These are phyloP conservation scores for Dactylellina parvicollis DNA, from an alignment of 2,329 filamentous ascomycete species.

Conservation along the genomic window DNA sequence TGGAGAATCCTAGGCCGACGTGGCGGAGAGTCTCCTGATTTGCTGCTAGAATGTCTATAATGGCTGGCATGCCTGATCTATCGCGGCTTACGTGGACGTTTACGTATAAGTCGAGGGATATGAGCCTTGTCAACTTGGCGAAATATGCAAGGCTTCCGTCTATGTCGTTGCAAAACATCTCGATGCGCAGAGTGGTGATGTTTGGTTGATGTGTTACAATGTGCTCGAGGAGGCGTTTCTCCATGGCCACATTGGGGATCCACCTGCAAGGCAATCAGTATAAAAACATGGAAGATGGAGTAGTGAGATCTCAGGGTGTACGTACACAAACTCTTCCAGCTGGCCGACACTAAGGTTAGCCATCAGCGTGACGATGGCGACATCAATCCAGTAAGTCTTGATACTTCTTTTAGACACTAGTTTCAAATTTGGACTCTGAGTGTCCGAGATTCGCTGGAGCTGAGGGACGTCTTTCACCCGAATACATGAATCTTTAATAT, in stretches of 20 bases:
- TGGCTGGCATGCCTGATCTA: neutral
- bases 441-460: too few relatives aligned
- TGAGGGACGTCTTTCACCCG: too few relatives aligned
- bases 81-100: neutral
- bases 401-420: too few relatives aligned
- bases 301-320: neutral
- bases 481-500: too few relatives aligned
- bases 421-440: too few relatives aligned
- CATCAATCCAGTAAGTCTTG: neutral
- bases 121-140: neutral
- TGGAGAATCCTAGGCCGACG: neutral
- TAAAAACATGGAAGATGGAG: neutral
- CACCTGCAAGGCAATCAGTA: too few relatives aligned
- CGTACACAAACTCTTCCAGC: constrained; percentile 15
- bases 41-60: neutral
- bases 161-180: too few relatives aligned
- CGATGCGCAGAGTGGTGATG: too few relatives aligned
- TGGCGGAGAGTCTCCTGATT: neutral
- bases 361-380: neutral
- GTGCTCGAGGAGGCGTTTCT: too few relatives aligned
- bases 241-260: too few relatives aligned
- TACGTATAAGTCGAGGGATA: neutral
- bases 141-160: neutral
- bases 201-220: too few relatives aligned
- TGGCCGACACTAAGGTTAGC: neutral